phyloP scores from a whole-genome alignment of 2,329 filamentous ascomycete species.

The Tolypocladium guangdongense region DNA sequence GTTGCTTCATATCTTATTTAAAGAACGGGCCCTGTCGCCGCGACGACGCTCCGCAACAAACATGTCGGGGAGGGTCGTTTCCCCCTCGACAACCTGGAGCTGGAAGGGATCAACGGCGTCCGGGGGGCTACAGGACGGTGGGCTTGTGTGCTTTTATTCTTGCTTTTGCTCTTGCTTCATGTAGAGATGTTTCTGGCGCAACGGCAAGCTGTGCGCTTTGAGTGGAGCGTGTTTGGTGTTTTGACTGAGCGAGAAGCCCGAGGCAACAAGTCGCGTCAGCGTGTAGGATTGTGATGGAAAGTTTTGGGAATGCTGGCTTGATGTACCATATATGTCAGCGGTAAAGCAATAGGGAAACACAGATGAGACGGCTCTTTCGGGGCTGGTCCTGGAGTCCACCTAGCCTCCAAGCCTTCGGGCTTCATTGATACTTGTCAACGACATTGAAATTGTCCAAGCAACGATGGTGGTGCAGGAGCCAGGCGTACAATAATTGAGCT shows the following conservation, averaged over 20 bases:
- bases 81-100: neutral
- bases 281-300: neutral
- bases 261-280: neutral
- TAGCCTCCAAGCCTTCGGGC: too few relatives aligned
- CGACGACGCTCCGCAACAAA: neutral
- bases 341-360: neutral
- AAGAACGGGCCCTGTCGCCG: conserved; percentile 1
- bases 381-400: neutral
- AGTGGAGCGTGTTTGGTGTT: neutral
- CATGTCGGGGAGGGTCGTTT: neutral
- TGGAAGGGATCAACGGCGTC: neutral
- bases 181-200: neutral
- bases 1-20: conserved; percentile 1
- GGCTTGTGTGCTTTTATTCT: neutral
- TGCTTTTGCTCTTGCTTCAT: neutral
- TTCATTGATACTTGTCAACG: neutral
- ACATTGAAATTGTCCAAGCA: neutral
- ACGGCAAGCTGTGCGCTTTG: neutral
- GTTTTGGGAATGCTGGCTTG: neutral
- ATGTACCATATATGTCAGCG: neutral
- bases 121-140: neutral
- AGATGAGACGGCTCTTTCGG: neutral
- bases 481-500: neutral
- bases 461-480: too few relatives aligned
- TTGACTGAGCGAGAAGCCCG: neutral